Percentiles rank a stretch among this genome's conserved stretches.
phyloP scores from a whole-genome alignment of 1,284 basidiomycete genomes.

The Marasmius fiardii region DNA sequence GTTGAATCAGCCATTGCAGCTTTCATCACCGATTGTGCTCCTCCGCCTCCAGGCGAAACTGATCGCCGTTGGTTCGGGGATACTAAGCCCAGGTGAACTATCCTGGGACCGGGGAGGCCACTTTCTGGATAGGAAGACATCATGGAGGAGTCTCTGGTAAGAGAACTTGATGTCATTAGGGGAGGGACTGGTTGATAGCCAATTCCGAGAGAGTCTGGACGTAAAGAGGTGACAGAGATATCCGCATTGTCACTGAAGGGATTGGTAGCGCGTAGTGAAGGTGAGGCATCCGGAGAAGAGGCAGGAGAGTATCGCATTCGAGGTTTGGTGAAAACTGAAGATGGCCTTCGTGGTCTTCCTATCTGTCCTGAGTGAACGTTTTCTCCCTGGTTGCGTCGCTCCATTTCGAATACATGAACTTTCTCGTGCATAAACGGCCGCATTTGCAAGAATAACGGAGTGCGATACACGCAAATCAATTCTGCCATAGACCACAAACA shows the following conservation, averaged over 20 bases:
- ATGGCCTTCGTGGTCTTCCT: conserved; percentile 36
- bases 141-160: background rate
- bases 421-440: conserved; percentile 63
- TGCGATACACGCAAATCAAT: conserved; percentile 59
- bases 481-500: conserved; percentile 73
- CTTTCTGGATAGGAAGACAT: background rate
- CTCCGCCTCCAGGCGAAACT: conserved; percentile 30
- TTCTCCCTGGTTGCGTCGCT: conserved; percentile 34
- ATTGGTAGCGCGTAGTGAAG: conserved; percentile 31
- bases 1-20: conserved; percentile 30
- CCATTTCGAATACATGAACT: conserved; percentile 45
- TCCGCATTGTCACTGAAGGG: conserved; percentile 18
- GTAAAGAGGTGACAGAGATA: conserved; percentile 1
- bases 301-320: conserved; percentile 19
- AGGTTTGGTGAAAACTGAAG: conserved; percentile 27
- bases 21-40: background rate
- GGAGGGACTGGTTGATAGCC: conserved; percentile 1
- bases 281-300: conserved; percentile 52
- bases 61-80: conserved; percentile 31
- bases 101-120: conserved; percentile 36
- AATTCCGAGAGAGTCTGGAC: background rate
- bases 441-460: conserved; percentile 63
- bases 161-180: background rate
- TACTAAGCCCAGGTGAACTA: conserved; percentile 61
- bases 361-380: conserved; percentile 22